Conservation (phyloP, 2,329 filamentous ascomycete species). For the Sclerotinia trifoliorum region DNA sequence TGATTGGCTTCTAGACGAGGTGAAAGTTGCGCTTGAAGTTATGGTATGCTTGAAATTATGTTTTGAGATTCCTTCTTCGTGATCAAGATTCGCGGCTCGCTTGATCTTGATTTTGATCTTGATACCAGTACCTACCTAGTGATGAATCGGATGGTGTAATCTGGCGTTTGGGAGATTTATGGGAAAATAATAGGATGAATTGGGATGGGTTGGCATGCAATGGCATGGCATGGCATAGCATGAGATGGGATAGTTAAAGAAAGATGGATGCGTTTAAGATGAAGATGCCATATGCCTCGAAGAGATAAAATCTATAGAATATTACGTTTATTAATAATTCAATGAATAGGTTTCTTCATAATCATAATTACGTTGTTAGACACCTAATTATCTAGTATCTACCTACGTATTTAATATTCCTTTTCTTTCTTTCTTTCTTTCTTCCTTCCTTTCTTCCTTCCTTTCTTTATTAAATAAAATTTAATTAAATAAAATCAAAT, state of each 20-base stretch:
- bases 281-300: too few species aligned
- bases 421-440: too few species aligned
- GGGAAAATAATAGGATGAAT: constrained; percentile 1
- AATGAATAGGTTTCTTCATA: background rate
- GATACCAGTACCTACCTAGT: constrained; percentile 9
- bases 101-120: background rate
- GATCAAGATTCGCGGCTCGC: background rate
- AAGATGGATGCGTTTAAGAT: background rate
- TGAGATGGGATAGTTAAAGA: background rate
- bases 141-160: constrained; percentile 3
- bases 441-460: too few species aligned
- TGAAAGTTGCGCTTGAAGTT: background rate
- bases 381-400: too few species aligned
- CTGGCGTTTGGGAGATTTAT: background rate
- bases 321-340: background rate
- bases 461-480: too few species aligned
- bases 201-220: background rate
- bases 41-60: background rate
- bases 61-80: background rate
- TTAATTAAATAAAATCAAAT: too few species aligned
- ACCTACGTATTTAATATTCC: too few species aligned
- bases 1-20: background rate
- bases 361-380: background rate
- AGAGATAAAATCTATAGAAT: background rate
- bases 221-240: background rate